Conservation (phyloP, 164 flowering plant species). For the Amborella trichopoda region DNA sequence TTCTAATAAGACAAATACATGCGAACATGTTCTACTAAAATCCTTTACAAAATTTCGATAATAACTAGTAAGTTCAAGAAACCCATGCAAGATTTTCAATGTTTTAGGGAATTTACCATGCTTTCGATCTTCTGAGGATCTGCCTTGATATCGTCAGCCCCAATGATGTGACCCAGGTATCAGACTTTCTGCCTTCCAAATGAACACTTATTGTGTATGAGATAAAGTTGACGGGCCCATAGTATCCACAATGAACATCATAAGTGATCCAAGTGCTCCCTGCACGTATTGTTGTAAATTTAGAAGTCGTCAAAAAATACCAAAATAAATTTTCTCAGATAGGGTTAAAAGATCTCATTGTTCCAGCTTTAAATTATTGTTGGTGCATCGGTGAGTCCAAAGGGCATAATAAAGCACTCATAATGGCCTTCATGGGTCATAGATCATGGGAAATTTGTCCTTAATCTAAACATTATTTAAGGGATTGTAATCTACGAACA, state of each 20-base stretch:
- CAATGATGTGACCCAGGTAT: background rate
- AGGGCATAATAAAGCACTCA: conserved; percentile 1
- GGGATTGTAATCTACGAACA: background rate
- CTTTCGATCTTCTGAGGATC: background rate
- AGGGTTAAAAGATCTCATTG: background rate
- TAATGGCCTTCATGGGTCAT: background rate
- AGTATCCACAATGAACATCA: background rate
- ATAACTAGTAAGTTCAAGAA: conserved; percentile 4
- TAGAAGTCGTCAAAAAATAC: conserved; percentile 1
- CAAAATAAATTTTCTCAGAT: background rate
- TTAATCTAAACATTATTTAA: background rate
- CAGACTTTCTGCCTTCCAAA: background rate
- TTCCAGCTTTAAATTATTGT: background rate
- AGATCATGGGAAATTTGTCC: conserved; percentile 1
- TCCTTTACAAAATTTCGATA: background rate
- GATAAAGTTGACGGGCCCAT: background rate
- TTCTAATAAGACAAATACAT: background rate
- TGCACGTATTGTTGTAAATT: background rate
- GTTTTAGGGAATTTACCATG: background rate
- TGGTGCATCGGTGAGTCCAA: background rate
- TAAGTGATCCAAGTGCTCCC: background rate
- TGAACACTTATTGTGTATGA: background rate
- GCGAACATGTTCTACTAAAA: background rate
- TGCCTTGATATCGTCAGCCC: background rate
- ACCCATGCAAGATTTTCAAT: background rate